phyloP scores from a whole-genome alignment of 257 asterid genomes.

The Parsonsia alboflavescens region DNA sequence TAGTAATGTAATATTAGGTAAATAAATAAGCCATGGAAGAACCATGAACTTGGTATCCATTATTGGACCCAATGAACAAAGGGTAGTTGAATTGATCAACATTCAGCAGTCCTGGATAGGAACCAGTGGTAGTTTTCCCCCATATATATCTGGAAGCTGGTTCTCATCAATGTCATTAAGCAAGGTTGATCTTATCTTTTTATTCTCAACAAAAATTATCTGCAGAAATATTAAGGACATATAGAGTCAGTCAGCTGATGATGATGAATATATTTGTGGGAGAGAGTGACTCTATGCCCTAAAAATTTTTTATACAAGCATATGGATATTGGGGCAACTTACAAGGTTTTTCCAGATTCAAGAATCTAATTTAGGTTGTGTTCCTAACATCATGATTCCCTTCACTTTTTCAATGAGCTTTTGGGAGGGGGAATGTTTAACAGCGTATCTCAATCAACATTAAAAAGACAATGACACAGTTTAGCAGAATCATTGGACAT shows the following conservation, averaged over 20 bases:
- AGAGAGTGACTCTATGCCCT: neutral
- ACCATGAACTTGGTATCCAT: neutral
- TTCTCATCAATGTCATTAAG: constrained; percentile 33
- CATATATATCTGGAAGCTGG: constrained; percentile 60
- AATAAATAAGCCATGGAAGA: neutral
- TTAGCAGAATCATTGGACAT: neutral
- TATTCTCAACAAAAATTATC: constrained; percentile 70
- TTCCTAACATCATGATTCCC: neutral
- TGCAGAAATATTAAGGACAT: constrained; percentile 25
- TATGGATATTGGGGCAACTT: neutral
- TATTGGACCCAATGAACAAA: neutral
- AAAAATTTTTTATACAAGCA: neutral
- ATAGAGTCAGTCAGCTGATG: neutral
- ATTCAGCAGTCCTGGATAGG: constrained; percentile 71
- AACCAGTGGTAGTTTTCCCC: constrained; percentile 62
- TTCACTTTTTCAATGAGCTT: neutral
- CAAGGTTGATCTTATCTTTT: constrained; percentile 45
- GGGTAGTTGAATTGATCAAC: too few relatives aligned
- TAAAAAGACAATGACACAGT: neutral
- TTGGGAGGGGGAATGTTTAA: neutral
- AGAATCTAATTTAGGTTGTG: neutral
- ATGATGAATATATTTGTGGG: neutral
- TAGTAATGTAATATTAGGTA: neutral
- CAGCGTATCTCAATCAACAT: neutral
- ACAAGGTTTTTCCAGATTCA: neutral